Base-by-base conservation (phyloP, 352 stramenopile species). In the Phytophthora vignae region DNA sequence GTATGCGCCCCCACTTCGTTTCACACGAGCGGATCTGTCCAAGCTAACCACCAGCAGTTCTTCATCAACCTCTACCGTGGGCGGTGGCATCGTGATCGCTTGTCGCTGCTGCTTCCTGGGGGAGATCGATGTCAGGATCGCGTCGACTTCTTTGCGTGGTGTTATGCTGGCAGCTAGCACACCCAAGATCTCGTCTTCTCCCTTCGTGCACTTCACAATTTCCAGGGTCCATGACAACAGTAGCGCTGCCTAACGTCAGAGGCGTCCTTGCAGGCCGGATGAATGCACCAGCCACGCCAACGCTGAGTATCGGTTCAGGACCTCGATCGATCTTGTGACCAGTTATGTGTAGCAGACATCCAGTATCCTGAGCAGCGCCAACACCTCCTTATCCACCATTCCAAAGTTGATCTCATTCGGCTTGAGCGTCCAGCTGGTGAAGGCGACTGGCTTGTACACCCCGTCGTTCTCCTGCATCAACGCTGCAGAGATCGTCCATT, bases 281-380 rank as follows among this genome's bases (percentile, higher is more conserved):
- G 57, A 67, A 50, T 21, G 22, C 3, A 66, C 57, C 40, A 65
- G 44, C 59, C 59, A 74, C 2, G 46, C 33, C 22, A 69, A n/a
- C 1, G 49, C 64, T 5, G 52, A 58, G 15, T 56, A 46, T 38
- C 58, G 9, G 11, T 58, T 59, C 19, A 63, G 25, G 1, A 67
- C 25, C 12, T n/a, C 22, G 50, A 73, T 58, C 33, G 4, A n/a
- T 1, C 55, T 6, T 0, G 49, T 50, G 0, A 31, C 40, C 49
- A 76, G 11, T 55, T 64, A 57, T 19, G 38, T 36, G 21, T 71
- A 69, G 21, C 53, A 44, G 12, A 44, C 12, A 11, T 11, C 36
- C 9, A 44, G 11, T 31, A 31, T 31, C 27, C 2, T 3, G 27
- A 31, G 27, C 27, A 8, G 27, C 5, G 36, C 36, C 36, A 22